phyloP scores from a whole-genome alignment of 768 basidiomycete genomes.

The Phaffia australis region DNA sequence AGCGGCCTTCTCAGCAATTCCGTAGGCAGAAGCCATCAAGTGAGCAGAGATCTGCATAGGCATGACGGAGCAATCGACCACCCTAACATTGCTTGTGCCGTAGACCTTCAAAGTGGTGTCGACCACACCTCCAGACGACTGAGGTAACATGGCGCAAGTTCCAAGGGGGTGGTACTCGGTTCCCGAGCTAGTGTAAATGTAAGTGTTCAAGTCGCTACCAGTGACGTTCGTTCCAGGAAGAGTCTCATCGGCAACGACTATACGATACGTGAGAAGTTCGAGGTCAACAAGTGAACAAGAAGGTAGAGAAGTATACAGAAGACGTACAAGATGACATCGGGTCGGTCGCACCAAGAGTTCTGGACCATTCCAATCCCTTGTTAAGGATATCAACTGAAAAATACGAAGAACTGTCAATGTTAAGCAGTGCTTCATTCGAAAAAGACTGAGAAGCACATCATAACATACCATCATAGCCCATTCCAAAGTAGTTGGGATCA shows the following conservation, averaged over 20 bases:
- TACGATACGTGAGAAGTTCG: neutral
- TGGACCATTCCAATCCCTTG: constrained; percentile 1
- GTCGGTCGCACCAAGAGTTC: constrained; percentile 9
- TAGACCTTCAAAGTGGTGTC: constrained; percentile 50
- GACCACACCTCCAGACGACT: constrained; percentile 50
- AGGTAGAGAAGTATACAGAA: neutral
- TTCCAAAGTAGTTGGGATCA: constrained; percentile 54
- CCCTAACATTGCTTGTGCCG: constrained; percentile 50
- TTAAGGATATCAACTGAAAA: constrained; percentile 19
- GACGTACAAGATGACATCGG: constrained; percentile 15
- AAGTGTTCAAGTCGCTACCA: constrained; percentile 3
- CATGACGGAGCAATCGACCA: constrained; percentile 40
- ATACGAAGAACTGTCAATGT: neutral
- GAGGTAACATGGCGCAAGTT: constrained; percentile 52
- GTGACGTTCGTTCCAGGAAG: neutral
- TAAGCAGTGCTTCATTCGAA: neutral
- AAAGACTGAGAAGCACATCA: neutral
- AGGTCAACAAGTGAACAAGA: neutral
- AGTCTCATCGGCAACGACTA: constrained; percentile 3
- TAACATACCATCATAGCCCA: constrained; percentile 8
- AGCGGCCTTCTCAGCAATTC: constrained; percentile 46
- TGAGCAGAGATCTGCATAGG: neutral
- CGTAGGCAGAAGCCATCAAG: constrained; percentile 34
- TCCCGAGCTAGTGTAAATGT: constrained; percentile 27
- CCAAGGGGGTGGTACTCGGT: constrained; percentile 47